Evolutionary conservation across 2,329 filamentous ascomycete genomes (phyloP), one percentile per base, ranked within the genome.

Genomic region (Colletotrichum caudatum): DNA sequence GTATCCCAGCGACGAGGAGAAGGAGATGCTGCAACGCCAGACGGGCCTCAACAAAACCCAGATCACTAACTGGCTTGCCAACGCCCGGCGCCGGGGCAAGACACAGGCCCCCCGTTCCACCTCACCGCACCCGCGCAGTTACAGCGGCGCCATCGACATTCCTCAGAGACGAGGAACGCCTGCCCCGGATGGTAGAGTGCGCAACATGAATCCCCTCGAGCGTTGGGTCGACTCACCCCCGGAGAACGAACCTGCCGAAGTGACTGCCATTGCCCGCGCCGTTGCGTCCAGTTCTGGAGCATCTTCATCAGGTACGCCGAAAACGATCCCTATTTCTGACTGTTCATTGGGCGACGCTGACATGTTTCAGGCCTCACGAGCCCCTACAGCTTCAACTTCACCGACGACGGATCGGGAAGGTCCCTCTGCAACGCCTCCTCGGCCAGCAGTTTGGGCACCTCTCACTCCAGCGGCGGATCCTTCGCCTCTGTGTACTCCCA

Each of bases 11-110:
- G 94, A 97, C 54, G 91, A 94, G 70, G 93, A 97, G 78, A 97
- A 95, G 78, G 92, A 94, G 75, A 88, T 90, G 73, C 85, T 98
- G 35, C 92, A 94, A 80, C 87, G 88, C 58, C 88, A 92, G 76
- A 97, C 94, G 0, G 94, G 94, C 9, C 85, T 98, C 51, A 94
- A 90, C 79, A 90, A 93, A 76, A 92, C 88, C 18, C 95, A 98
- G 78, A 95, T 97, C 76, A 92, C 91, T 14, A 97, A 97, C 79
- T 97, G 94, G 94, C 89, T 97, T 58, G 94, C 94, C 71, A 97
- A 97, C 80, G 94, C 94, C 69, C 90, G 94, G 54, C 90, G 94
- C 68, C 88, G 94, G 73, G 91, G 93, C 76, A 97, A 97, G 83
- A 90, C 92, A 66, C 89, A 91, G 59, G 85, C 89, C 2, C 90